These are phyloP conservation scores for Limonomyces culmigenus DNA, from an alignment of 1,284 basidiomycete species.

Conservation along the genomic window DNA sequence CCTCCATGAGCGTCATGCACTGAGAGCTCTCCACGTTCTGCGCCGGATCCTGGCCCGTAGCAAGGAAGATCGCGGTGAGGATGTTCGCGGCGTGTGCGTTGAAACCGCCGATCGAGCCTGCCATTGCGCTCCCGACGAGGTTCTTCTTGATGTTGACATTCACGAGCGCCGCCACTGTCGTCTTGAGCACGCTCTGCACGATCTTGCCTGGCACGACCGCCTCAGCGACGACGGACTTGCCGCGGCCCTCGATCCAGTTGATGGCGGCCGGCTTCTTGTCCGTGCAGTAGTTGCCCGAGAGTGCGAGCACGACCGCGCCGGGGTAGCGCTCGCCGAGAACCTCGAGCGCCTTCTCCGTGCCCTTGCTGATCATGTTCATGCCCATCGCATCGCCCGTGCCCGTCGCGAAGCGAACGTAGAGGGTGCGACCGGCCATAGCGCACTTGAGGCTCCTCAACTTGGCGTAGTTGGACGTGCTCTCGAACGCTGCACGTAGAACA, in stretches of 20 bases:
- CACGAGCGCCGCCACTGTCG: conserved; percentile 80
- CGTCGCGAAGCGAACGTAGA: conserved; percentile 93
- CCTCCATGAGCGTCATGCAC: conserved; percentile 98
- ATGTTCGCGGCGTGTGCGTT: conserved; percentile 99
- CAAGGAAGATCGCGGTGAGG: conserved; percentile 88
- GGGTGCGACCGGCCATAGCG: conserved; percentile 77
- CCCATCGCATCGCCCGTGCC: conserved; percentile 98
- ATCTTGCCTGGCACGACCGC: conserved; percentile 81
- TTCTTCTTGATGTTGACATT: conserved; percentile 98
- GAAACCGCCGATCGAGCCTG: conserved; percentile 91
- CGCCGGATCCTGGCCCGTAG: conserved; percentile 96
- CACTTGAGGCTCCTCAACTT: conserved; percentile 71
- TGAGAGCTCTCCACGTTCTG: conserved; percentile 98
- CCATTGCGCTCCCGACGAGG: conserved; percentile 94
- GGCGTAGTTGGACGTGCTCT: conserved; percentile 87
- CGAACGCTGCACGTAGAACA: conserved; percentile 76
- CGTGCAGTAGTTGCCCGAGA: conserved; percentile 98
- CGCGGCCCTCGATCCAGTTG: conserved; percentile 99
- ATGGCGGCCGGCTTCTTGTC: conserved; percentile 99
- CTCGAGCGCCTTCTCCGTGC: conserved; percentile 87
- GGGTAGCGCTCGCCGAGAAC: conserved; percentile 74
- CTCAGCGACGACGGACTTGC: conserved; percentile 96
- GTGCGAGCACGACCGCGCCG: conserved; percentile 83
- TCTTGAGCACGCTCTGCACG: conserved; percentile 89
- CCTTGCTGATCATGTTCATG: conserved; percentile 99